Evolutionary conservation across 306 rosid genomes (phyloP), one percentile per base, ranked within the genome.

Genomic region (Cucurbita argyrosperma): DNA sequence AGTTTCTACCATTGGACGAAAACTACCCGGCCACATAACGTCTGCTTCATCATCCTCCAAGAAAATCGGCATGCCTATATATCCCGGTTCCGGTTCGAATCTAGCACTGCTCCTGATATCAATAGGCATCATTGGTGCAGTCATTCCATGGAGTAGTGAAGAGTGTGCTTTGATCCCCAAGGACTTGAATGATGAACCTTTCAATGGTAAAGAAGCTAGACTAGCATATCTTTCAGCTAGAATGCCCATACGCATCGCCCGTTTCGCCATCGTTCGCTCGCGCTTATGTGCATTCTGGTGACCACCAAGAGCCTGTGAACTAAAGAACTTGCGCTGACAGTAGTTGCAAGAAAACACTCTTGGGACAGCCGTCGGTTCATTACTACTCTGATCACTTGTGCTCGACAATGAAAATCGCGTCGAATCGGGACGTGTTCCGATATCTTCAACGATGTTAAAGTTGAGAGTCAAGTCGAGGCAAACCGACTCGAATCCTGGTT

Each of bases 281-380:
- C 90, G 85, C 80, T 92, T 92, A 75, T 92, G 98, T 9, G 96
- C 98, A 56, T 92, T 92, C 74, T 92, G 98, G 82, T 92, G 98
- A 14, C 98, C 98, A 0, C 98, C 98, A 30, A 92, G 98, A 42
- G 98, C 98, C 79, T 92, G 98, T 0, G 98, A 92, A 81, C 98
- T 90, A 75, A 85, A 85, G 80, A 92, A 92, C 76, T 90, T 92
- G 63, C 98, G 86, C 75, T 87, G 95, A 40, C 98, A 92, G 86
- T 90, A 92, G 70, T 90, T 92, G 86, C 98, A 92, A 23, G 96
- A 77, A 79, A 88, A 92, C 23, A 90, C 91, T 71, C 96, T 76
- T 1, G 88, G 81, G 14, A 38, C 50, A 66, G 79, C 81, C 15
- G 86, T 74, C 23, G 87, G 88, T 35, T 88, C 95, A 14, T 88